phyloP scores from a whole-genome alignment of 2,329 filamentous ascomycete genomes.

The Canariomyces notabilis region DNA sequence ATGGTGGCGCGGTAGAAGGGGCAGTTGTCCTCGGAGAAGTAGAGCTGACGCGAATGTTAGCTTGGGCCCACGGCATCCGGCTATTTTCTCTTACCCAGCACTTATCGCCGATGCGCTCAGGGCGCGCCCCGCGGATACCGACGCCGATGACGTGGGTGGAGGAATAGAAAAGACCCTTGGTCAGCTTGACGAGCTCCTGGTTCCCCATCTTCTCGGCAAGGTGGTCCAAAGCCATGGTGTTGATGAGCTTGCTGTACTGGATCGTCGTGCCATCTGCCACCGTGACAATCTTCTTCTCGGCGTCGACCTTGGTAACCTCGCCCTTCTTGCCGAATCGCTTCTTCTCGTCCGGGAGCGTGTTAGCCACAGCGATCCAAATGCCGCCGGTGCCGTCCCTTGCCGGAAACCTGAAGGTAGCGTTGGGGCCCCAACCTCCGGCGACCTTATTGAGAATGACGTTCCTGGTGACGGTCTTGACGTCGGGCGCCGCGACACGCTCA shows the following conservation, averaged over 20 bases:
- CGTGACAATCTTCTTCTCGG: constrained; percentile 74
- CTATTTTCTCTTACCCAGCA: constrained; percentile 67
- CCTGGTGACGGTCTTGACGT: constrained; percentile 87
- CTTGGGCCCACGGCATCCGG: neutral
- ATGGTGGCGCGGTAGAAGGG: constrained; percentile 99
- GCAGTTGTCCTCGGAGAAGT: constrained; percentile 98
- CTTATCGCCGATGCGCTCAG: constrained; percentile 97
- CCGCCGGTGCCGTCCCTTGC: constrained; percentile 92
- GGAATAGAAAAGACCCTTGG: constrained; percentile 93
- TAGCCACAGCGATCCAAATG: constrained; percentile 97
- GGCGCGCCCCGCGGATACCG: constrained; percentile 83
- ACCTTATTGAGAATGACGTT: constrained; percentile 96
- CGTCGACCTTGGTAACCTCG: constrained; percentile 80
- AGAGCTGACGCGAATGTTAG: constrained; percentile 53
- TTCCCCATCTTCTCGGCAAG: constrained; percentile 85
- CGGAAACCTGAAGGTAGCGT: constrained; percentile 97
- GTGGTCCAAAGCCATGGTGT: constrained; percentile 92
- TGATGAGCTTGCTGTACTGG: constrained; percentile 87
- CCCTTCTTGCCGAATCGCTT: constrained; percentile 83
- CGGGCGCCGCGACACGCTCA: constrained; percentile 94
- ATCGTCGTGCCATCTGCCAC: constrained; percentile 82
- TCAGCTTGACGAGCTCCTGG: constrained; percentile 73
- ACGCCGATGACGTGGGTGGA: constrained; percentile 97
- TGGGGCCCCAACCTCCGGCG: constrained; percentile 96
- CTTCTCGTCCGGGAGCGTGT: constrained; percentile 89